Base-by-base conservation (phyloP, 2,329 filamentous ascomycete species). In the Xylariaceae sp. region DNA sequence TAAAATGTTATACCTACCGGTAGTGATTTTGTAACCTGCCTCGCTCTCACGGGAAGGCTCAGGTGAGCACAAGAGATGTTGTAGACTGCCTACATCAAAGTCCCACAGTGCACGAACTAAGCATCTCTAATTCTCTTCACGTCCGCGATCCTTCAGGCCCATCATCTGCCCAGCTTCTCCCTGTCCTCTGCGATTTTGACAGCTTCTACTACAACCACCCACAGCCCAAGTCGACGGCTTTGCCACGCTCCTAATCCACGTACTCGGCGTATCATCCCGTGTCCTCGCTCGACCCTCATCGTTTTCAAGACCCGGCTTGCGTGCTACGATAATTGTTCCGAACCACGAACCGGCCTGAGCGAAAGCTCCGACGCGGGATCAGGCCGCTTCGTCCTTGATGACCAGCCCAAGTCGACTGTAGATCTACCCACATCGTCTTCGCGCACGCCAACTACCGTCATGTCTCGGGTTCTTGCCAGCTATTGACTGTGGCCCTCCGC, bases 401-500 rank as follows among this genome's bases (percentile, higher is more conserved):
- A 59, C 56, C 62, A 57, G 39, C 54, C 61, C 55, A 60, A 63
- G 67, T 67, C 66, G 64, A 64, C 66, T 48, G 58, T 58, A 51
- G 58, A 30, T 57, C 60, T 55, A 48, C 45, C 42, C 49, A 50
- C 11, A 53, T 39, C 45, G 54, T 49, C 50, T 58, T 59, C 63
- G 59, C 63, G 65, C 66, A 64, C 64, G 59, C 66, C 67, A 58
- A 67, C 64, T 66, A 59, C 68, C 70, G 73, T 72, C 70, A 76
- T 75, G 74, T 73, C 72, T 74, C 69, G 67, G 70, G 67, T 68
- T 67, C 66, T 70, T 68, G 70, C 67, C 58, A 67, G 67, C 66
- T 73, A 71, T 64, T 76, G 73, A 74, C 70, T 74, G 72, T 75
- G 74, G 74, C 73, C 68, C 63, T 63, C 64, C 62, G 73, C 73